Percentiles rank a stretch among this genome's conserved stretches.
Evolutionary conservation across 129 eudicot species (phyloP).

Genomic region (Erigeron canadensis): DNA sequence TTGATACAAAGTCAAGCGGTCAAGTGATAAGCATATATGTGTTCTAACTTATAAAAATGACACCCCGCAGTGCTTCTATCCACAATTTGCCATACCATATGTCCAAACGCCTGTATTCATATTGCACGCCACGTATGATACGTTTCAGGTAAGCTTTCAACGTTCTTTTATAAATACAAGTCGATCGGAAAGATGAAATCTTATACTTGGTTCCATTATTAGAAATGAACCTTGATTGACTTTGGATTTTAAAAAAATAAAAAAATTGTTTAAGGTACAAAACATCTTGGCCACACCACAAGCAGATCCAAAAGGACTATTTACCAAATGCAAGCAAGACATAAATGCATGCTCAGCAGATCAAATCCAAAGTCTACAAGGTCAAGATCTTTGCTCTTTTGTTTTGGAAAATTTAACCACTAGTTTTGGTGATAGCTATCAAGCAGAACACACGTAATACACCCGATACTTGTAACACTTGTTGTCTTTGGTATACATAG

Average conservation of each 20-base stretch:
- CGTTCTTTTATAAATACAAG: not conserved
- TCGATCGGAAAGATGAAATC: not conserved
- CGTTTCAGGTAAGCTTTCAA: constrained; percentile 29
- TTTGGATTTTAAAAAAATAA: too few species aligned
- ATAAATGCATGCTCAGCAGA: constrained; percentile 23
- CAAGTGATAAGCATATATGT: not conserved
- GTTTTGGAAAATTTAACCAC: not conserved
- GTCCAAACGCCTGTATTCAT: constrained; percentile 37
- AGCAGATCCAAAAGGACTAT: constrained; percentile 40
- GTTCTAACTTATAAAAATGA: not conserved
- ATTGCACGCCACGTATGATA: constrained; percentile 37
- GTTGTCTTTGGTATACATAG: constrained; percentile 19
- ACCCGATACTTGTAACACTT: constrained; percentile 3
- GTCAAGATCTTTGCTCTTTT: not conserved
- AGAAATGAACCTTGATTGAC: not conserved
- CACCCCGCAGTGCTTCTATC: constrained; percentile 40
- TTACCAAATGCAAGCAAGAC: constrained; percentile 34
- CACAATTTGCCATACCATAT: constrained; percentile 34
- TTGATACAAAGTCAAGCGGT: not conserved
- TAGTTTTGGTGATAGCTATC: not conserved
- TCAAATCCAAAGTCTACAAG: constrained; percentile 35
- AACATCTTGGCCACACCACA: constrained; percentile 35
- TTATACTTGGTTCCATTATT: not conserved
- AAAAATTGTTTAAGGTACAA: constrained; percentile 27
- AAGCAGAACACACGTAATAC: not conserved